Conservation (phyloP, 495 filamentous ascomycete species). For the Hyaloscypha finlandica region DNA sequence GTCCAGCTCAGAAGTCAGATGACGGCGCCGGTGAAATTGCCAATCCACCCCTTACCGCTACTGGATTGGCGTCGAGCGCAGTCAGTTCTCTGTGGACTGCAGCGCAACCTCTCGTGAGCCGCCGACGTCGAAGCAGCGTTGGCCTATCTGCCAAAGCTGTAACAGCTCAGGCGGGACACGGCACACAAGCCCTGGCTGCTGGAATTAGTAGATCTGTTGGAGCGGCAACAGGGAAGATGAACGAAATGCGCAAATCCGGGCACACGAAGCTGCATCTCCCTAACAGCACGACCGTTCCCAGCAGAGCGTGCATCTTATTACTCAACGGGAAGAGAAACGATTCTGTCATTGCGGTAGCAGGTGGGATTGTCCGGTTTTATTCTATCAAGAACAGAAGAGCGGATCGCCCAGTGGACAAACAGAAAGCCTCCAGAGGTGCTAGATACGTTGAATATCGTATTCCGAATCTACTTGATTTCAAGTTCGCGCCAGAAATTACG, state of each 20-base stretch:
- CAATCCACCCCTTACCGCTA: constrained; percentile 23
- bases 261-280: constrained; percentile 82
- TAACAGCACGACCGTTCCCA: constrained; percentile 44
- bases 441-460: constrained; percentile 68
- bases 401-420: constrained; percentile 45
- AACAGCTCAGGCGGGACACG: constrained; percentile 67
- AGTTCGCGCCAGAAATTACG: constrained; percentile 44
- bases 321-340: constrained; percentile 53
- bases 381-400: constrained; percentile 54
- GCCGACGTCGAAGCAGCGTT: constrained; percentile 50
- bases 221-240: constrained; percentile 76
- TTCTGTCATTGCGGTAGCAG: constrained; percentile 58
- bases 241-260: constrained; percentile 76
- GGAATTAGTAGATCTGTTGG: constrained; percentile 83
- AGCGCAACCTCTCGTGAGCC: constrained; percentile 43
- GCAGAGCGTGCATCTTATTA: constrained; percentile 57
- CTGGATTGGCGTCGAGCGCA: constrained; percentile 31
- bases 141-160: constrained; percentile 53
- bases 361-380: constrained; percentile 65
- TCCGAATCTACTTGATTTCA: constrained; percentile 54
- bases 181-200: constrained; percentile 78
- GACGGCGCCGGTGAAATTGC: constrained; percentile 43
- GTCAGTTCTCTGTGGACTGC: constrained; percentile 44
- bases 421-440: constrained; percentile 52
- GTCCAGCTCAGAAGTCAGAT: constrained; percentile 36